A percentile compares a stretch with the other conserved stretches of the same genome.
Evolutionary conservation across 805 yeast genomes (phyloP).

Genomic region (Candida mattraensis): DNA sequence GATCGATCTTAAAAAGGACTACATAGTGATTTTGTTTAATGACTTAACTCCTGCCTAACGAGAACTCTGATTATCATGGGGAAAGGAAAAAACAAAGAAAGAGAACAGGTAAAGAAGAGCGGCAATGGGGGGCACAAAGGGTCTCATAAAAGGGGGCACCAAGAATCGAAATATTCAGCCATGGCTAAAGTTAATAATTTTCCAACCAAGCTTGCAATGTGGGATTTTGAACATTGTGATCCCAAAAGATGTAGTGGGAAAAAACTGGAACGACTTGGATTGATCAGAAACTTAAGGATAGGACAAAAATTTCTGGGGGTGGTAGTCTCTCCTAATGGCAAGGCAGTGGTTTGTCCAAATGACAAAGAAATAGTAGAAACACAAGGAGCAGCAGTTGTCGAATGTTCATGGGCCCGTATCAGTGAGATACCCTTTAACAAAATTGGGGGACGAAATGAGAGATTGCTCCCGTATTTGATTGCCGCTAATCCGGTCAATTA

Average conservation of each 20-base stretch:
- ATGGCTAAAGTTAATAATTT: slow-evolving; percentile 38
- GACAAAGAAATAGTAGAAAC: slow-evolving; percentile 76
- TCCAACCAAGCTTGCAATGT: slow-evolving; percentile 92
- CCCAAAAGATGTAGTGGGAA: slow-evolving; percentile 97
- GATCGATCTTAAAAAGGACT: background rate
- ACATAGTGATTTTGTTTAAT: background rate
- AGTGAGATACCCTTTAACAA: slow-evolving; percentile 93
- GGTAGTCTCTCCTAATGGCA: slow-evolving; percentile 92
- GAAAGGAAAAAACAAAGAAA: slow-evolving; percentile 50
- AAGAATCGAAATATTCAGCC: slow-evolving; percentile 28
- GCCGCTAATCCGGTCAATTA: slow-evolving; percentile 98
- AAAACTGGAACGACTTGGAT: slow-evolving; percentile 83
- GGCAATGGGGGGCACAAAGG: slow-evolving; percentile 50
- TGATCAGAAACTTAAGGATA: slow-evolving; percentile 74
- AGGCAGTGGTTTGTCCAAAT: slow-evolving; percentile 83
- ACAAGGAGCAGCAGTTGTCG: slow-evolving; percentile 95
- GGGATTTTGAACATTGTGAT: slow-evolving; percentile 99
- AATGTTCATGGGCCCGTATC: slow-evolving; percentile 97
- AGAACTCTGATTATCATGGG: slow-evolving; percentile 47
- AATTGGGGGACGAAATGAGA: slow-evolving; percentile 87
- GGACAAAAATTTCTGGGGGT: slow-evolving; percentile 93
- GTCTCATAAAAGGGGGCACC: slow-evolving; percentile 42
- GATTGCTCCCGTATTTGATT: slow-evolving; percentile 85
- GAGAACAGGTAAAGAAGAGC: slow-evolving; percentile 38
- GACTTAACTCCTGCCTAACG: too few relatives aligned